A percentile compares a stretch with the other conserved stretches of the same genome.
phyloP scores from a whole-genome alignment of 768 basidiomycete species.

The Grammothele lineata region DNA sequence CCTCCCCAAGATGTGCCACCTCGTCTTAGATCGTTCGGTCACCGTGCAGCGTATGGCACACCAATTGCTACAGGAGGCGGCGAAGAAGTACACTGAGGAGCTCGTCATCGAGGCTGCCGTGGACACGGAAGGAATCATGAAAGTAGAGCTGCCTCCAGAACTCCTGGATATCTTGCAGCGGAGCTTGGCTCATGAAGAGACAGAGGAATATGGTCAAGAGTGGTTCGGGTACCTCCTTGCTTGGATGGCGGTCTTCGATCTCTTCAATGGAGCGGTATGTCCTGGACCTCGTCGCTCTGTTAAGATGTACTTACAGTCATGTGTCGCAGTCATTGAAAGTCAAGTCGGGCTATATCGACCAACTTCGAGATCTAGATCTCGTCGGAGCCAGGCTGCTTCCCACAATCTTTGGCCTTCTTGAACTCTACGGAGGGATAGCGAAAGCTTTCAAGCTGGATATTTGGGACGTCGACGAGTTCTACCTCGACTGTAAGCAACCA shows the following conservation, averaged over 20 bases:
- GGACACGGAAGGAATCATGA: slow-evolving; percentile 54
- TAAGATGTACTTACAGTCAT: background rate
- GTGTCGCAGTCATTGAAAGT: slow-evolving; percentile 76
- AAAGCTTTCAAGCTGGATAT: slow-evolving; percentile 77
- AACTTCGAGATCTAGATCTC: slow-evolving; percentile 69
- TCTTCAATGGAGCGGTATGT: slow-evolving; percentile 80
- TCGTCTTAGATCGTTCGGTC: slow-evolving; percentile 59
- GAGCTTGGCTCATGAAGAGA: slow-evolving; percentile 37
- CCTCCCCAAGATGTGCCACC: slow-evolving; percentile 70
- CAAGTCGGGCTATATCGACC: slow-evolving; percentile 79
- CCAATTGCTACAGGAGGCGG: slow-evolving; percentile 62
- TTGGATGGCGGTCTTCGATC: slow-evolving; percentile 88
- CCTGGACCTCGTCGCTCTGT: background rate
- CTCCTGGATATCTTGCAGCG: slow-evolving; percentile 60
- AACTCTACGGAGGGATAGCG: slow-evolving; percentile 57
- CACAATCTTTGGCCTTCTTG: slow-evolving; percentile 59
- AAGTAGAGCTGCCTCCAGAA: slow-evolving; percentile 59
- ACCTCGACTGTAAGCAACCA: slow-evolving; percentile 55
- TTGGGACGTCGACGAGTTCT: slow-evolving; percentile 85
- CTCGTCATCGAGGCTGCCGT: slow-evolving; percentile 86
- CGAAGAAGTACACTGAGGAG: slow-evolving; percentile 72
- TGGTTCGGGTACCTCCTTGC: slow-evolving; percentile 69
- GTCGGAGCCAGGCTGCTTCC: slow-evolving; percentile 67
- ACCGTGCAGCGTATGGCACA: slow-evolving; percentile 79
- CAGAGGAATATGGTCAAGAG: slow-evolving; percentile 33